Evolutionary conservation across 495 filamentous ascomycete species (phyloP).

Genomic region (Tuber aestivum): DNA sequence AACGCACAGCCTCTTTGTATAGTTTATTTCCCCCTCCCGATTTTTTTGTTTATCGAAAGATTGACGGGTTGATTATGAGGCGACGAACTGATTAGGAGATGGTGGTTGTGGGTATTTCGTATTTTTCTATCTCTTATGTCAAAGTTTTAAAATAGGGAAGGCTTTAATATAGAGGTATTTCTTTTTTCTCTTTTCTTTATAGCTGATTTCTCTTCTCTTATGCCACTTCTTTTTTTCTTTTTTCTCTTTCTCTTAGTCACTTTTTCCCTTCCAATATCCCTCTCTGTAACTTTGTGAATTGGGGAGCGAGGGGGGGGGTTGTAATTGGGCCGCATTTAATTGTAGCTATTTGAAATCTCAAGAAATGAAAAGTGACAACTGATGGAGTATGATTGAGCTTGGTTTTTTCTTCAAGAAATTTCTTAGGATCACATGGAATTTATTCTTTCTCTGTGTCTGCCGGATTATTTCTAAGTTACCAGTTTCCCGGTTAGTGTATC

Average conservation of each 20-base stretch:
- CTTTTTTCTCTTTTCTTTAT: not conserved
- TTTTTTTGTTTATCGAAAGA: not conserved
- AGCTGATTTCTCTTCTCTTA: not conserved
- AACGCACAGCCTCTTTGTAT: not conserved
- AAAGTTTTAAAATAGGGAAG: slow-evolving; percentile 2
- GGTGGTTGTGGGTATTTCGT: not conserved
- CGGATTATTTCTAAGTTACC: not conserved
- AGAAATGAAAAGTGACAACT: not conserved
- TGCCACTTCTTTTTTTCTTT: not conserved
- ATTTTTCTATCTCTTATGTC: not conserved
- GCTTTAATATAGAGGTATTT: slow-evolving; percentile 4
- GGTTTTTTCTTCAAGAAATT: not conserved
- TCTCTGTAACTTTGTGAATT: not conserved
- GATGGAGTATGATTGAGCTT: not conserved
- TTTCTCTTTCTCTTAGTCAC: not conserved
- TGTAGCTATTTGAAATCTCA: not conserved
- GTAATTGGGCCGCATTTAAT: not conserved
- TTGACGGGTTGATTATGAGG: not conserved
- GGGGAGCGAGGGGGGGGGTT: not conserved
- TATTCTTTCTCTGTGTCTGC: not conserved
- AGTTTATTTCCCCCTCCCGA: not conserved
- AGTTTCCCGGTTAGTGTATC: not conserved
- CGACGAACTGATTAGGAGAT: not conserved
- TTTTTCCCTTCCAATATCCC: not conserved
- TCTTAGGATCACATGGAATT: too few species aligned